Base-by-base conservation (phyloP, 768 basidiomycete genomes). In the Suillus subalutaceus region DNA sequence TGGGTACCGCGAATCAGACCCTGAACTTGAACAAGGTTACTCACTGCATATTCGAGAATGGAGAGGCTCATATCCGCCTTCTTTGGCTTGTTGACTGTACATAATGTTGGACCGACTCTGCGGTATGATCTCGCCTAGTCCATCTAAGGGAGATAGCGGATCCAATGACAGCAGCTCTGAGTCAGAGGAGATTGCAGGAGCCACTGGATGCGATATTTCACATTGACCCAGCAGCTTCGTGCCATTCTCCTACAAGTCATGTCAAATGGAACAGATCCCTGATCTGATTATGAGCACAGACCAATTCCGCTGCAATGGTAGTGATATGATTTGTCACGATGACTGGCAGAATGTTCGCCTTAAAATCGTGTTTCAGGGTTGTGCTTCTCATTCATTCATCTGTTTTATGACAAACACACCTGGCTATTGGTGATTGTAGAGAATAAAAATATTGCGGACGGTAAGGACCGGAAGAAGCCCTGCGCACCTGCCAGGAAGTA, bases 291-390 rank as follows among this genome's bases (percentile, higher is more conserved):
- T 30, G 7, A 13, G 12, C 41, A 79, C 82, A 72, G 37, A 88
- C 92, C 72, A 97, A 83, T 77, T 96, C 91, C 30, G 91, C 94
- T 46, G 95, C 93, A 68, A 99, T 95, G 16, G 96, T 97, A n/a
- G 95, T 94, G 0, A 92, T 95, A 75, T 94, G 93, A 76, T 94
- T 96, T 15, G 96, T 99, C 48, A 96, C 88, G 68, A 99, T 91
- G 4, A 90, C 93, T 0, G 96, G 96, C 2, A 97, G 80, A 65
- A 99, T 96, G 67, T 90, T 86, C 13, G 93, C 90, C 85, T 83
- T 77, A 48, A 68, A 64, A 56, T 73, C 63, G 37, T 62, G 62
- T 46, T 35, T 69, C 69, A 70, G 66, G 35, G 44, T 26, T 43
- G 18, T 4, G 26, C 40, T 60, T 43, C 41, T 60, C 3, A 32